A percentile compares a stretch with the other conserved stretches of the same genome.
Evolutionary conservation across 305 asterid species (phyloP).

Genomic region (Solanum chacoense): DNA sequence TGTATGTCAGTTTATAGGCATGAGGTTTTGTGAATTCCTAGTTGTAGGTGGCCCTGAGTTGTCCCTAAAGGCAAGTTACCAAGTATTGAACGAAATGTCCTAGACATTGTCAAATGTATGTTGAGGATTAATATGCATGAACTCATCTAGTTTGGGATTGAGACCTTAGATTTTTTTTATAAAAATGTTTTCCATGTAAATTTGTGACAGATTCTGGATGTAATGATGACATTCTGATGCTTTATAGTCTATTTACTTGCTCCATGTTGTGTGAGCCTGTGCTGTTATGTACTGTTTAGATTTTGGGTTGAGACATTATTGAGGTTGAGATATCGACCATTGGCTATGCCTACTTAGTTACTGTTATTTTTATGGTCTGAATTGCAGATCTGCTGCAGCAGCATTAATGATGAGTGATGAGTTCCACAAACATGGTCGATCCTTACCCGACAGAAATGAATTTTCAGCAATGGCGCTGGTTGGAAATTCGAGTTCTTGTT

Average conservation of each 20-base stretch:
- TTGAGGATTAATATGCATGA: neutral
- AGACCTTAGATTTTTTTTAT: neutral
- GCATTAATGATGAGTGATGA: conserved; percentile 27
- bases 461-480: conserved; percentile 42
- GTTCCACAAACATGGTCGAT: conserved; percentile 27
- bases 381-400: conserved; percentile 32
- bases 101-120: neutral
- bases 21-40: neutral
- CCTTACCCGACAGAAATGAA: conserved; percentile 34
- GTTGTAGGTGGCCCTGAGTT: neutral
- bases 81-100: neutral
- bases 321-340: neutral
- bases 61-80: neutral
- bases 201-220: neutral
- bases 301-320: neutral
- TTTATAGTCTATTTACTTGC: neutral
- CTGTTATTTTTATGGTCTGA: neutral
- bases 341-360: neutral
- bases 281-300: neutral
- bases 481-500: conserved; percentile 43
- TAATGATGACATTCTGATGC: neutral
- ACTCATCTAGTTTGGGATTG: neutral
- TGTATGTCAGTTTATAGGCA: neutral
- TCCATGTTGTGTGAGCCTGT: neutral
- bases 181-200: neutral